Percentiles rank a stretch among this genome's conserved stretches.
phyloP scores from a whole-genome alignment of 2,329 filamentous ascomycete species.

The Pseudogymnoascus sp. region DNA sequence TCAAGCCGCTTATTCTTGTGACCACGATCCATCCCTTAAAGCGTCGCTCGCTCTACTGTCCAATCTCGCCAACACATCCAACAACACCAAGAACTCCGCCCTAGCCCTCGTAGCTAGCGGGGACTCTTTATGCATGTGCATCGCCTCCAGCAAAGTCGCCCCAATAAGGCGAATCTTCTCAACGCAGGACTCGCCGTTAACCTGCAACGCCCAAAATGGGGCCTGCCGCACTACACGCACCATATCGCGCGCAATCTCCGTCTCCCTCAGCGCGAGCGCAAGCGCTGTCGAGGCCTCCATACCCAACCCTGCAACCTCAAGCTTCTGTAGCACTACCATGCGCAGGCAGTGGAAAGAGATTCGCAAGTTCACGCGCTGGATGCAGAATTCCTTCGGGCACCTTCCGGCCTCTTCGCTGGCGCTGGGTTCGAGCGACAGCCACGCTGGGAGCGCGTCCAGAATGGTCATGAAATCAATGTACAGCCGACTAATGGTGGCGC shows the following conservation, averaged over 20 bases:
- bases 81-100: conserved; percentile 33
- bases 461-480: conserved; percentile 37
- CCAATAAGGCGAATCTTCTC: conserved; percentile 36
- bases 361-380: conserved; percentile 37
- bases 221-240: conserved; percentile 34
- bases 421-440: conserved; percentile 26
- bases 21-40: conserved; percentile 27
- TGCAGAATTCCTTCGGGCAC: conserved; percentile 16
- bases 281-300: conserved; percentile 12
- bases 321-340: conserved; percentile 32
- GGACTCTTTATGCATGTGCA: conserved; percentile 33
- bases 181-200: conserved; percentile 36
- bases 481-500: conserved; percentile 28
- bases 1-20: not conserved
- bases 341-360: conserved; percentile 36
- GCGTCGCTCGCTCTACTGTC: conserved; percentile 39
- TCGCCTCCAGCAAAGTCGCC: conserved; percentile 33
- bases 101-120: conserved; percentile 33
- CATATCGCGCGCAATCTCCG: conserved; percentile 39
- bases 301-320: conserved; percentile 16
- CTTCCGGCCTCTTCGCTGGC: conserved; percentile 12
- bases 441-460: conserved; percentile 33
- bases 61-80: conserved; percentile 35
- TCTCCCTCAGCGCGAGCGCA: conserved; percentile 26
- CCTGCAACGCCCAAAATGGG: conserved; percentile 36